A percentile compares a stretch with the other conserved stretches of the same genome.
These are phyloP conservation scores for Euryodendron excelsum DNA, from an alignment of 148 eudicot species.

Conservation along the genomic window DNA sequence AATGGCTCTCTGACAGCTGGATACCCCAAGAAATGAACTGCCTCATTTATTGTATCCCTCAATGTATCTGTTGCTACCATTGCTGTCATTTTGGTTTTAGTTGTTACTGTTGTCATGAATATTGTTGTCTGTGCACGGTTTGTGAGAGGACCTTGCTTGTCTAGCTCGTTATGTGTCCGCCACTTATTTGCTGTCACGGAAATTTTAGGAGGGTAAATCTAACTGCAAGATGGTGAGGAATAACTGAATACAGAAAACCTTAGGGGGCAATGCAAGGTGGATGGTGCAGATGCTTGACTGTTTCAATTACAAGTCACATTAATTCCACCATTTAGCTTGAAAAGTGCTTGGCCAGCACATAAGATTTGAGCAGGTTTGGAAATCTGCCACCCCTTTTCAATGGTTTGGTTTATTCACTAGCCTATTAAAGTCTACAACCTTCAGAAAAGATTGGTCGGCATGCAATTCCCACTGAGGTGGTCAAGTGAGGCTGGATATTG, in stretches of 20 bases:
- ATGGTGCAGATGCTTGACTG: neutral
- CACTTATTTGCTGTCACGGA: neutral
- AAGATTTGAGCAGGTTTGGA: too few species aligned
- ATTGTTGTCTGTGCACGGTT: neutral
- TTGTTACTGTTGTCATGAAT: neutral
- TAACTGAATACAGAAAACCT: neutral
- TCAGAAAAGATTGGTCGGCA: too few species aligned
- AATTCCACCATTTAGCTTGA: too few species aligned
- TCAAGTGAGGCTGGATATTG: too few species aligned
- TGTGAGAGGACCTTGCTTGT: too few species aligned
- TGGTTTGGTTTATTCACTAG: too few species aligned
- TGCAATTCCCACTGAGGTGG: too few species aligned
- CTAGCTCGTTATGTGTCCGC: neutral
- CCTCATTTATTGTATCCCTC: neutral
- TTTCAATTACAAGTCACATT: too few species aligned
- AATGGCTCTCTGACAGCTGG: neutral
- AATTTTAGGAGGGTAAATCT: neutral
- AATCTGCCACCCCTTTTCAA: too few species aligned
- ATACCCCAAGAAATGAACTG: neutral
- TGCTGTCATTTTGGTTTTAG: neutral
- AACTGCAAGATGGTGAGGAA: neutral
- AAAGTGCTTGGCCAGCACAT: too few species aligned
- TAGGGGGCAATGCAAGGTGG: neutral
- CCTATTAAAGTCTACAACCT: too few species aligned
- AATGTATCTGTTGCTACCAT: neutral